Evolutionary conservation across 2,329 filamentous ascomycete genomes (phyloP).

Genomic region (Colletotrichum chrysophilum): DNA sequence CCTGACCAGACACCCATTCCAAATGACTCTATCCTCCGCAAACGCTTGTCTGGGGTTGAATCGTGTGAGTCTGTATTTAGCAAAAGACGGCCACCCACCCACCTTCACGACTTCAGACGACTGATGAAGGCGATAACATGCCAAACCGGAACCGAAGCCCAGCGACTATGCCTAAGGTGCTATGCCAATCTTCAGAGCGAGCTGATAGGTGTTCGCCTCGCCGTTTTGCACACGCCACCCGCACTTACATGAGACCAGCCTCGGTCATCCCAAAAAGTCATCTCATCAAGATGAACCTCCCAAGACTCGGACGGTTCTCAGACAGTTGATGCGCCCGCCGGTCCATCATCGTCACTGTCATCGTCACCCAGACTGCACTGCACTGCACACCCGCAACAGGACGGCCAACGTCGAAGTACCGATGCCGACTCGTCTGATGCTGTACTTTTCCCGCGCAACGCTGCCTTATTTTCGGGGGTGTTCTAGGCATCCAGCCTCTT

Average conservation of each 20-base stretch:
- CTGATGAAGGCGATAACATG: neutral
- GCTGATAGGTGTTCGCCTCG: neutral
- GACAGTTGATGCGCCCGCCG: neutral
- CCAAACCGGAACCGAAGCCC: neutral
- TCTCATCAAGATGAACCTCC: neutral
- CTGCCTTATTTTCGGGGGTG: fast-evolving
- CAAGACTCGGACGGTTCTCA: neutral
- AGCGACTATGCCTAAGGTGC: neutral
- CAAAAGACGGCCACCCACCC: neutral
- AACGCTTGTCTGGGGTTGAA: constrained; percentile 2
- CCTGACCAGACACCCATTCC: neutral
- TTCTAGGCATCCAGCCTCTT: neutral
- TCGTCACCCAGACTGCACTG: neutral
- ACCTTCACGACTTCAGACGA: constrained; percentile 4
- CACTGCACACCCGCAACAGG: neutral
- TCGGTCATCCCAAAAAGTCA: neutral
- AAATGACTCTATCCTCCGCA: constrained; percentile 4
- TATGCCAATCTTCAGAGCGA: neutral
- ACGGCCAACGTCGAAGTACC: neutral
- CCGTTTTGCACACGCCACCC: neutral
- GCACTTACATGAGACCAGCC: neutral
- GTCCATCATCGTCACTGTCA: neutral
- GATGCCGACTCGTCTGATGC: neutral
- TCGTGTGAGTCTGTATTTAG: constrained; percentile 8
- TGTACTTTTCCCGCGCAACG: neutral